phyloP scores from a whole-genome alignment of 164 flowering plant genomes.

The Stephania cephalantha region DNA sequence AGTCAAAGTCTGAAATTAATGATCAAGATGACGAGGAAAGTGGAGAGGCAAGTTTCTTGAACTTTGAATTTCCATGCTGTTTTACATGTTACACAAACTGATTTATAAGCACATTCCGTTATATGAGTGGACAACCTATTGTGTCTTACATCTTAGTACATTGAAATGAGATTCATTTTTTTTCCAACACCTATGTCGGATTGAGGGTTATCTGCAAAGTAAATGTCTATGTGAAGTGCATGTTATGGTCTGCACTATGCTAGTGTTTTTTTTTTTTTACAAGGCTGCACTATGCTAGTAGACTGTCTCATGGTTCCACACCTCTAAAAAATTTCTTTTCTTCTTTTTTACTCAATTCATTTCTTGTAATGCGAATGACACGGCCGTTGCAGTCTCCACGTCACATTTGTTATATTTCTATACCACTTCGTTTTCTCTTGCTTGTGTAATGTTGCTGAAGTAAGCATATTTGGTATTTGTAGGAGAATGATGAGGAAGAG shows the following conservation, averaged over 20 bases:
- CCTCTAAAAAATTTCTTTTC: not conserved
- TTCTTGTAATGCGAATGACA: not conserved
- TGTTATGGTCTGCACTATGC: not conserved
- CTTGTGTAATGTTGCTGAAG: not conserved
- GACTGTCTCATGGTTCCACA: not conserved
- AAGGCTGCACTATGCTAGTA: not conserved
- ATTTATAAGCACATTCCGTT: not conserved
- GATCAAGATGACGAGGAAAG: constrained; percentile 36
- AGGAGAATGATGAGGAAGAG: constrained; percentile 24
- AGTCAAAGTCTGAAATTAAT: constrained; percentile 48
- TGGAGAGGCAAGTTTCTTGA: constrained; percentile 27
- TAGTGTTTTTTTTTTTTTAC: no score
- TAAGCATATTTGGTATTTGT: constrained; percentile 5
- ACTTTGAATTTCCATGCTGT: not conserved
- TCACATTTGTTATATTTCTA: not conserved
- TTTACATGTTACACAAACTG: not conserved
- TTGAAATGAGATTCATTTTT: not conserved
- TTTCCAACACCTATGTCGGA: not conserved
- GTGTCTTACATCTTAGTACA: not conserved
- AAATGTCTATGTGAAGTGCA: not conserved
- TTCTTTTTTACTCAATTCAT: not conserved
- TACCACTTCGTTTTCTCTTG: not conserved
- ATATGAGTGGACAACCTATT: not conserved
- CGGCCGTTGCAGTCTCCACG: not conserved
- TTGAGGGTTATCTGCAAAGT: not conserved